phyloP scores from a whole-genome alignment of 1,284 basidiomycete genomes.

The Cryptococcus sp. region DNA sequence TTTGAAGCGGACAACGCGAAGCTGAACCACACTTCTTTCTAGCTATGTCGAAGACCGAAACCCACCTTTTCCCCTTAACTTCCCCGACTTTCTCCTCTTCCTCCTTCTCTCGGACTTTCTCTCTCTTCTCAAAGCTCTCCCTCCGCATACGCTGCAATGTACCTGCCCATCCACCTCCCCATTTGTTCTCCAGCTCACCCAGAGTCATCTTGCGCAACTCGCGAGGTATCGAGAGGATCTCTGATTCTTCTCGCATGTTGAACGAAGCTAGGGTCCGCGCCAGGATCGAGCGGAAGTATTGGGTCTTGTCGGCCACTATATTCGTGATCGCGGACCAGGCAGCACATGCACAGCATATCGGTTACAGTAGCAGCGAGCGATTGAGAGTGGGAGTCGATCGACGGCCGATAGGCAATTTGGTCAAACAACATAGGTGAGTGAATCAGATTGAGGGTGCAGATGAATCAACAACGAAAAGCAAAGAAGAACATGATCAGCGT shows the following conservation, averaged over 20 bases:
- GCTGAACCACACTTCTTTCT: neutral
- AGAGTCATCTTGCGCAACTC: slow-evolving; percentile 47
- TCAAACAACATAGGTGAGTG: neutral
- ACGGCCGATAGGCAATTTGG: neutral
- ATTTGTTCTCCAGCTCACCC: slow-evolving; percentile 44
- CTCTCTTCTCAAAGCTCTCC: slow-evolving; percentile 32
- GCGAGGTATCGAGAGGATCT: slow-evolving; percentile 49
- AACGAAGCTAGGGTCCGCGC: slow-evolving; percentile 1
- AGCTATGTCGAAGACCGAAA: neutral
- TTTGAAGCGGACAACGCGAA: neutral
- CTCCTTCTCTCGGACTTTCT: slow-evolving; percentile 28
- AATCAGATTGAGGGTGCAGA: no score
- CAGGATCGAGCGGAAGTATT: slow-evolving; percentile 24
- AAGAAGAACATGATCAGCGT: neutral
- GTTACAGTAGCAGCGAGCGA: neutral
- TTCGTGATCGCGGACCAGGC: neutral
- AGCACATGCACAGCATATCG: neutral
- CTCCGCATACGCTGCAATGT: slow-evolving; percentile 42
- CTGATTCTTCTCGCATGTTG: slow-evolving; percentile 41
- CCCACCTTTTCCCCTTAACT: slow-evolving; percentile 40
- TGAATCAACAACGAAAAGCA: neutral
- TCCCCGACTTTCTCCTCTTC: slow-evolving; percentile 32
- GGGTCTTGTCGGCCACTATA: slow-evolving; percentile 40
- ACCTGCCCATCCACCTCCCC: slow-evolving; percentile 48
- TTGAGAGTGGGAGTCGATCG: neutral